Evolutionary conservation across 352 stramenopile species (phyloP).

Genomic region (Globisporangium cederbergense): DNA sequence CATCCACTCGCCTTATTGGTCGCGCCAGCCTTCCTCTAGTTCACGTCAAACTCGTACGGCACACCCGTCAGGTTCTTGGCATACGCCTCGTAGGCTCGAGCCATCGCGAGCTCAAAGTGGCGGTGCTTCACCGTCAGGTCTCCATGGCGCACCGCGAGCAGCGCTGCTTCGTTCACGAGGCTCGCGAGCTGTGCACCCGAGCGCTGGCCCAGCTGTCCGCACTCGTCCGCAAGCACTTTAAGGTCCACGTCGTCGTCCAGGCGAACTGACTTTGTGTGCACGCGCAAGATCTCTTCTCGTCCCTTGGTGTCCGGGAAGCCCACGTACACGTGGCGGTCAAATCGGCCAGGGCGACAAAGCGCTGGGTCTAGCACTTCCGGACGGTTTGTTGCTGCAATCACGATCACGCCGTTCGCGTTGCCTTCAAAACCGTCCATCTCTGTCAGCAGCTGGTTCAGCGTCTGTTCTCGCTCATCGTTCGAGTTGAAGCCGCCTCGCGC

Average conservation of each 20-base stretch:
- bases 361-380: conserved; percentile 95
- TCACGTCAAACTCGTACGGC: conserved; percentile 51
- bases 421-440: conserved; percentile 91
- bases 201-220: conserved; percentile 51
- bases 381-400: conserved; percentile 96
- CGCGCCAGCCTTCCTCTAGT: conserved; percentile 16
- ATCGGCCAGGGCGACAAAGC: conserved; percentile 94
- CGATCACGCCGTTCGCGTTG: conserved; percentile 91
- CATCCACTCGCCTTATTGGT: not conserved
- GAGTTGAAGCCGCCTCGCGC: conserved; percentile 83
- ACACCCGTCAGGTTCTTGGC: conserved; percentile 52
- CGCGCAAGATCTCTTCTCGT: conserved; percentile 75
- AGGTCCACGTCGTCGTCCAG: conserved; percentile 57
- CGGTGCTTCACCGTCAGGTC: conserved; percentile 54
- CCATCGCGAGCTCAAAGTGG: conserved; percentile 79
- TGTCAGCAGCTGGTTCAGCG: conserved; percentile 91
- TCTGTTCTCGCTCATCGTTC: conserved; percentile 96
- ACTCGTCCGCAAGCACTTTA: conserved; percentile 45
- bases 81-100: conserved; percentile 57
- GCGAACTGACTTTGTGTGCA: conserved; percentile 61
- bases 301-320: conserved; percentile 91
- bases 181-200: conserved; percentile 75
- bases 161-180: conserved; percentile 80
- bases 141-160: conserved; percentile 69
- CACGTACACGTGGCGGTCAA: conserved; percentile 96